These are phyloP conservation scores for Colletotrichum theobromicola DNA, from an alignment of 2,329 filamentous ascomycete species.

Conservation along the genomic window DNA sequence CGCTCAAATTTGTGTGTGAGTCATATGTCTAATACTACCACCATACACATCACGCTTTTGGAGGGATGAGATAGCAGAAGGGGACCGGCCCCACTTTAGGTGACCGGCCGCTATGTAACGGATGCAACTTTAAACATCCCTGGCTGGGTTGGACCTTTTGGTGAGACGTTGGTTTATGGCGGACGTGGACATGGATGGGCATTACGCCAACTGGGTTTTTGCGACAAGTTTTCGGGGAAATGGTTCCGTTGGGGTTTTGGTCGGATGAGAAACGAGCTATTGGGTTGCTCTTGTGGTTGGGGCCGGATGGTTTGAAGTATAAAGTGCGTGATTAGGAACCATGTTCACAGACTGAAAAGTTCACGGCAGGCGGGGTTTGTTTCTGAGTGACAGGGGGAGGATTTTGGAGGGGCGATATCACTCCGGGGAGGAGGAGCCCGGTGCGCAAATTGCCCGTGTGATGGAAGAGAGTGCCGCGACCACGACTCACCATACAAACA, in stretches of 20 bases:
- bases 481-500: background rate
- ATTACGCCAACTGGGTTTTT: background rate
- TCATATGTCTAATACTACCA: background rate
- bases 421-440: background rate
- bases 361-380: background rate
- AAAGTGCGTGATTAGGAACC: background rate
- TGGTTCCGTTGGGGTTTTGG: background rate
- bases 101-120: background rate
- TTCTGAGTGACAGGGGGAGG: background rate
- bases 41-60: background rate
- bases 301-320: background rate
- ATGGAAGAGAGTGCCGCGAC: background rate
- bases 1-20: background rate
- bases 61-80: background rate
- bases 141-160: background rate
- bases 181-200: no score
- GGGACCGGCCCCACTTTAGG: background rate
- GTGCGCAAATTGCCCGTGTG: background rate
- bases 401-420: background rate
- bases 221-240: background rate
- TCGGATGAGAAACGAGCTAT: background rate
- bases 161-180: conserved; percentile 3
- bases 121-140: conserved; percentile 3
- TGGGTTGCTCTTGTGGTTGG: background rate
- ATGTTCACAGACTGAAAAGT: background rate